Conservation (phyloP, 208 protist species). For the Borovskyia barvae region DNA sequence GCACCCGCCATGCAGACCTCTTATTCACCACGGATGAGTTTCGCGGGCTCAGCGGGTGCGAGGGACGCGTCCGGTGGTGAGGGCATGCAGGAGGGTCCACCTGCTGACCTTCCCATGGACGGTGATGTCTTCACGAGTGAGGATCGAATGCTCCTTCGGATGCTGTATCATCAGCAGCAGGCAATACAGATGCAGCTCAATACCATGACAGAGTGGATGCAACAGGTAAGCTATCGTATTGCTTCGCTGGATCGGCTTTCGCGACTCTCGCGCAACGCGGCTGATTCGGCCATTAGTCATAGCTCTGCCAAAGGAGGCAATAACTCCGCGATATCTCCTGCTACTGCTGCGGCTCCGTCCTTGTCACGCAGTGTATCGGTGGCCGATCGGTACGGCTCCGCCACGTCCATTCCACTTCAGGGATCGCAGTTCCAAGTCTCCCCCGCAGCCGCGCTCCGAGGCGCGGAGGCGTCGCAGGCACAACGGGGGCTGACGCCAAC, state of each 20-base stretch:
- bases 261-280: slow-evolving; percentile 10
- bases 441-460: not conserved
- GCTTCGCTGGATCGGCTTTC: slow-evolving; percentile 13
- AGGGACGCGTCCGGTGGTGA: too few relatives aligned
- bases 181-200: slow-evolving; percentile 80
- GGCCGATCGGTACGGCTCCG: slow-evolving; percentile 6
- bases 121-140: slow-evolving; percentile 46
- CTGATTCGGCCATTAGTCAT: too few relatives aligned
- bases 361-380: slow-evolving; percentile 4
- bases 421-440: not conserved
- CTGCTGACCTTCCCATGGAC: not conserved
- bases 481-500: not conserved
- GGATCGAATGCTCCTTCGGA: slow-evolving; percentile 71
- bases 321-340: not conserved
- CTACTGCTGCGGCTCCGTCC: not conserved
- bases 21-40: too few relatives aligned
- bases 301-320: too few relatives aligned
- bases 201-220: slow-evolving; percentile 64
- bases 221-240: slow-evolving; percentile 51
- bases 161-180: slow-evolving; percentile 85
- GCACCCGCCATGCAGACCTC: not conserved
- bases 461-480: not conserved
- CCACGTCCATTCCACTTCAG: not conserved
- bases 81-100: not conserved
- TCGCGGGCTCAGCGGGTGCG: too few relatives aligned